phyloP scores from a whole-genome alignment of 2,329 filamentous ascomycete species.

The Alternaria incomplexa region DNA sequence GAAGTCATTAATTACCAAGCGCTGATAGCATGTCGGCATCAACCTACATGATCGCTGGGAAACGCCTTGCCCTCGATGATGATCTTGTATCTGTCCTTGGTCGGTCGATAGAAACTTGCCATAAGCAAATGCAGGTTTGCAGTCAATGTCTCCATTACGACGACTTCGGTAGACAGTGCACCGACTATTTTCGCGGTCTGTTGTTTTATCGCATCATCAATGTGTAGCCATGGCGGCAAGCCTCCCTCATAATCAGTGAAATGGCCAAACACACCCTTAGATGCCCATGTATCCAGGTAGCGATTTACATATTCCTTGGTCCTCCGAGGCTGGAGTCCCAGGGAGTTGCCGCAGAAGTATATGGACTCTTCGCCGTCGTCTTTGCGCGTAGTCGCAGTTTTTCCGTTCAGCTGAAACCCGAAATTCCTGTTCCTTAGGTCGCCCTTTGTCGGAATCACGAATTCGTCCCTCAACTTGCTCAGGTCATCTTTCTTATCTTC shows the following conservation, averaged over 20 bases:
- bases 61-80: conserved; percentile 91
- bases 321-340: conserved; percentile 79
- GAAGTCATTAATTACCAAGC: neutral
- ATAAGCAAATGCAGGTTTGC: conserved; percentile 81
- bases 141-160: conserved; percentile 87
- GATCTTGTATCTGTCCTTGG: conserved; percentile 71
- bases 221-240: conserved; percentile 75
- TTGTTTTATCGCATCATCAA: conserved; percentile 75
- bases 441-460: conserved; percentile 75
- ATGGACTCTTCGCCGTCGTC: conserved; percentile 58
- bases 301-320: conserved; percentile 70
- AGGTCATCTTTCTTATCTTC: conserved; percentile 49
- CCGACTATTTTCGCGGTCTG: conserved; percentile 78
- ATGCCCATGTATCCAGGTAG: conserved; percentile 83
- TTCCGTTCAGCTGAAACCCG: conserved; percentile 20
- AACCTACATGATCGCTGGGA: conserved; percentile 76
- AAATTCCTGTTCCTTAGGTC: conserved; percentile 70
- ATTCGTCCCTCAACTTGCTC: conserved; percentile 65
- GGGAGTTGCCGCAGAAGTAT: conserved; percentile 90
- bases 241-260: conserved; percentile 73
- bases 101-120: conserved; percentile 82
- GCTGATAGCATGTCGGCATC: neutral
- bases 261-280: conserved; percentile 83
- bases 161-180: conserved; percentile 73
- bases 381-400: conserved; percentile 27